These are phyloP conservation scores for Cryptomeria japonica DNA, from an alignment of 75 land plant genomes.

Conservation along the genomic window DNA sequence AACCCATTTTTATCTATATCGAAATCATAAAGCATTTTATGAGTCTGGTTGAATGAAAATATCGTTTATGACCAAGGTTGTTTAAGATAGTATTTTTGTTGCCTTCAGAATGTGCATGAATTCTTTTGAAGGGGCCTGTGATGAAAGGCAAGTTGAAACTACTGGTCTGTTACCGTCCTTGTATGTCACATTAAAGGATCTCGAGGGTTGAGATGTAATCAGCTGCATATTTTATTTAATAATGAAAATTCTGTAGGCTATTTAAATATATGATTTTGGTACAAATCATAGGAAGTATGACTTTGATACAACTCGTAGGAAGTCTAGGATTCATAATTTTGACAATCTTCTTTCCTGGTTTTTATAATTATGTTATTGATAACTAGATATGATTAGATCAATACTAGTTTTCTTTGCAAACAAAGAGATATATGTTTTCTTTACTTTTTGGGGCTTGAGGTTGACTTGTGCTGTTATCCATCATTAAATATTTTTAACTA, in stretches of 20 bases:
- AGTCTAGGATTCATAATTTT: neutral
- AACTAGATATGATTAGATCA: neutral
- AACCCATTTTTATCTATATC: too few species aligned
- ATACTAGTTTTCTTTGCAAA: neutral
- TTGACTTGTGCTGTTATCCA: neutral
- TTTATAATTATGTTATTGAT: neutral
- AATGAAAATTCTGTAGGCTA: neutral
- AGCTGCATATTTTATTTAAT: neutral
- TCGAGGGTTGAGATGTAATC: neutral
- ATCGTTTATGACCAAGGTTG: neutral
- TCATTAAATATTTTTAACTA: neutral
- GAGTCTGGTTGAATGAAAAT: neutral
- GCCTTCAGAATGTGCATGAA: neutral
- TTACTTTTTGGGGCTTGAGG: neutral
- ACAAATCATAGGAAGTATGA: neutral
- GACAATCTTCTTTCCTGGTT: neutral
- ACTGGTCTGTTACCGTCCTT: neutral
- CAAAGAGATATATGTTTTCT: neutral
- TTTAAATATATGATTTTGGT: neutral
- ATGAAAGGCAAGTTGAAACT: neutral
- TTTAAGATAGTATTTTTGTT: neutral
- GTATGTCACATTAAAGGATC: neutral
- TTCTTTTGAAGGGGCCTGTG: neutral
- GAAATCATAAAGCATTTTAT: neutral
- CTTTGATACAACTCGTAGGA: neutral